Conservation (phyloP, 169 alveolate species). For the Eimeria necatrix region DNA sequence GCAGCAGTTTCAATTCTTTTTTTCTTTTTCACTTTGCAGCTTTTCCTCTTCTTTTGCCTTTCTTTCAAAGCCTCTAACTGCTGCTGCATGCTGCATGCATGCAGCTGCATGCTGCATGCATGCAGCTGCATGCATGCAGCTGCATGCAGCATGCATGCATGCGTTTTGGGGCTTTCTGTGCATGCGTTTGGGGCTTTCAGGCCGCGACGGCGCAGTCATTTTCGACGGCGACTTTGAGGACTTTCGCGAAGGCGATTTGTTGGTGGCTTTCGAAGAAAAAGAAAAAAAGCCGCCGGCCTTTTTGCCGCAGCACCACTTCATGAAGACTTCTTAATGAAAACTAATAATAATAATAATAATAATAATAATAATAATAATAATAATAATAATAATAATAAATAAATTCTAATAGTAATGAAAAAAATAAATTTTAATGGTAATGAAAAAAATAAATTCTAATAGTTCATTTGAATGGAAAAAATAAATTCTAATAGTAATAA, state of each 20-base stretch:
- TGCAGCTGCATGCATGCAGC: not conserved
- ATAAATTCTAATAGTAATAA: too few relatives aligned
- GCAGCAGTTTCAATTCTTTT: not conserved
- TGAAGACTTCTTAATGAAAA: not conserved
- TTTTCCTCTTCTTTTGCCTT: too few relatives aligned
- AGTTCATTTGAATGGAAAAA: too few relatives aligned
- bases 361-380: too few relatives aligned
- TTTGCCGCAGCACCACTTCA: not conserved
- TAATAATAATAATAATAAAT: too few relatives aligned
- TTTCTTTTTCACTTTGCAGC: not conserved
- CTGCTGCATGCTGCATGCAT: too few relatives aligned
- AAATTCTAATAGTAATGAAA: too few relatives aligned
- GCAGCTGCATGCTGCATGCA: too few relatives aligned
- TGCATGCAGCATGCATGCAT: not conserved
- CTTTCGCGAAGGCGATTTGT: constrained; percentile 44
- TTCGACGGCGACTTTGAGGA: constrained; percentile 51
- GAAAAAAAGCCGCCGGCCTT: constrained; percentile 52
- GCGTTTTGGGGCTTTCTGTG: not conserved
- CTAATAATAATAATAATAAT: too few relatives aligned
- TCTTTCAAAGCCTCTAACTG: too few relatives aligned
- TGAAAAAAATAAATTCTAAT: too few relatives aligned
- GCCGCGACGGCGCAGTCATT: constrained; percentile 70
- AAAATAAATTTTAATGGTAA: too few relatives aligned
- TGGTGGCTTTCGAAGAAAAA: constrained; percentile 28
- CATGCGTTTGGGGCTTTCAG: constrained; percentile 7